These are phyloP conservation scores for Dalechampia spathulata DNA, from an alignment of 441 rosid genomes.

Conservation along the genomic window DNA sequence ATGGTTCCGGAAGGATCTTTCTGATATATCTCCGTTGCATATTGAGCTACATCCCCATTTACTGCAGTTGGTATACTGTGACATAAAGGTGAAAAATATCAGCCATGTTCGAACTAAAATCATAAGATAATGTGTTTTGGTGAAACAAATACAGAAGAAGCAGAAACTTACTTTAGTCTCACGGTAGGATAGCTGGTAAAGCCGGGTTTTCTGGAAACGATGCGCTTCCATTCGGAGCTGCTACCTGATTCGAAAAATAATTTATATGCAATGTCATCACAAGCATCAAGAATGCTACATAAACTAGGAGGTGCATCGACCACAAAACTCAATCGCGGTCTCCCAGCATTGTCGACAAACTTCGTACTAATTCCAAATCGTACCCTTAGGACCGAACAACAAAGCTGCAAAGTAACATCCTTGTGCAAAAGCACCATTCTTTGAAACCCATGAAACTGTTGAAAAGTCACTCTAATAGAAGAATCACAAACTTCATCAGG, in stretches of 20 bases:
- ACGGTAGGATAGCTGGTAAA: slow-evolving; percentile 32
- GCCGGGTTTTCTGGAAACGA: slow-evolving; percentile 28
- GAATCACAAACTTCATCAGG: slow-evolving; percentile 46
- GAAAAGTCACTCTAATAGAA: slow-evolving; percentile 41
- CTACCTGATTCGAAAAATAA: slow-evolving; percentile 41
- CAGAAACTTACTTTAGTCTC: slow-evolving; percentile 66
- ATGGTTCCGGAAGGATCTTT: slow-evolving; percentile 43
- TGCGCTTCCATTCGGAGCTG: slow-evolving; percentile 59
- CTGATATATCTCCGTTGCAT: slow-evolving; percentile 53
- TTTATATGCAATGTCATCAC: slow-evolving; percentile 40
- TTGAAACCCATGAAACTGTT: slow-evolving; percentile 32
- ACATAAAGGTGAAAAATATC: neutral
- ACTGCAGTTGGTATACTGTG: slow-evolving; percentile 50
- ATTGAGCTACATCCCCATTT: slow-evolving; percentile 38
- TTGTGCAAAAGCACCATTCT: slow-evolving; percentile 37
- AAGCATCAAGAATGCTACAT: slow-evolving; percentile 49
- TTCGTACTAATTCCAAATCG: slow-evolving; percentile 47
- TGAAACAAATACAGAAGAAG: too few relatives aligned
- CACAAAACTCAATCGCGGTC: slow-evolving; percentile 62
- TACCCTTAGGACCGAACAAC: slow-evolving; percentile 46
- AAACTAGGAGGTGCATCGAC: slow-evolving; percentile 45
- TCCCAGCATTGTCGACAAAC: slow-evolving; percentile 49
- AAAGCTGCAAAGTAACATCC: slow-evolving; percentile 45
- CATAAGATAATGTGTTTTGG: neutral
- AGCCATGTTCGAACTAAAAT: too few relatives aligned